Conservation (phyloP, 73 alveolate genomes). For the Tetrahymena borealis region DNA sequence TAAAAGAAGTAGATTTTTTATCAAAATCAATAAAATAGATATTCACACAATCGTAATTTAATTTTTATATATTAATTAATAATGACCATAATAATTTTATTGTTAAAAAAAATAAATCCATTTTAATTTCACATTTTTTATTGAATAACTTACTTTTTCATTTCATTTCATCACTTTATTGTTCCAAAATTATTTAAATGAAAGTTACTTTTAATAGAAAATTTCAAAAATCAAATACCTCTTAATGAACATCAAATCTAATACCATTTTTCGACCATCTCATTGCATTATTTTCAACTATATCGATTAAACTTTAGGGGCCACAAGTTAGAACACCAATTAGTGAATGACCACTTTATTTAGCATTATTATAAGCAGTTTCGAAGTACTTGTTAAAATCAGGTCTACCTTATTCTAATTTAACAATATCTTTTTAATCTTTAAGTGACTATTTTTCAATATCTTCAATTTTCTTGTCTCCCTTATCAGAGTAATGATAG, state of each 20-base stretch:
- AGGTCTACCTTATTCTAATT: background rate
- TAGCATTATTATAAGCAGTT: background rate
- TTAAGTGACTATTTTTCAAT: background rate
- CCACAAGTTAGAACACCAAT: background rate
- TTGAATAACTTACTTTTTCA: no score
- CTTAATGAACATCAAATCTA: background rate
- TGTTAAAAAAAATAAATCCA: no score
- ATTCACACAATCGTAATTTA: background rate
- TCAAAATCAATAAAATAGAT: background rate
- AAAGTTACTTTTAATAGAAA: background rate
- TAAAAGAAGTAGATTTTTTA: no score
- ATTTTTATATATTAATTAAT: no score
- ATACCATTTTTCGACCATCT: background rate
- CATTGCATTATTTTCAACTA: background rate
- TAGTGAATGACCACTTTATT: background rate
- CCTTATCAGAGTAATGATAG: background rate
- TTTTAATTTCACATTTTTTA: no score
- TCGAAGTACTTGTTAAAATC: background rate
- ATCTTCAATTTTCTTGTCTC: background rate
- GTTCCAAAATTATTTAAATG: background rate
- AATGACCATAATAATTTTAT: no score
- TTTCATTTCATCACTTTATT: background rate
- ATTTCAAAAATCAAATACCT: background rate
- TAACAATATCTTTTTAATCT: background rate
- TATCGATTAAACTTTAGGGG: background rate